Conservation (phyloP, 441 rosid species). For the Adansonia grandidieri region DNA sequence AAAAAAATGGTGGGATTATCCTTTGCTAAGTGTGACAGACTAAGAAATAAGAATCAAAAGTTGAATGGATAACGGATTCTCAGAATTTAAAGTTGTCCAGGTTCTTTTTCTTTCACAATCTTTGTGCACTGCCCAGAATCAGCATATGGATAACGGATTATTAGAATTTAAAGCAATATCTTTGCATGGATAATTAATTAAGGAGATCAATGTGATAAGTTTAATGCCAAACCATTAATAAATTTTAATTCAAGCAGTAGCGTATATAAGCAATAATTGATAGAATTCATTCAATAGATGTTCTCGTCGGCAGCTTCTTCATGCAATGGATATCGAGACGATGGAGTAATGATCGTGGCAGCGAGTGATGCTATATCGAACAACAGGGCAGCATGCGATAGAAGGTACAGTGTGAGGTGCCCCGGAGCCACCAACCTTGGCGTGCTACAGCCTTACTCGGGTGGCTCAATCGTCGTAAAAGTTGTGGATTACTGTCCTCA, state of each 20-base stretch:
- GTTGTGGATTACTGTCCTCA: neutral
- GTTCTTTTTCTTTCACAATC: neutral
- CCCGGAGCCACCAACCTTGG: neutral
- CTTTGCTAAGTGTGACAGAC: neutral
- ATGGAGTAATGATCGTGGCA: conserved; percentile 29
- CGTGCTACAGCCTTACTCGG: neutral
- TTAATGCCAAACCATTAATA: too few species aligned
- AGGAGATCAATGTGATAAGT: too few species aligned
- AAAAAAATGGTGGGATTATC: neutral
- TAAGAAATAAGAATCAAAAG: neutral
- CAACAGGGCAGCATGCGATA: neutral
- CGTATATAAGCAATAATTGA: too few species aligned
- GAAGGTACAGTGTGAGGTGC: neutral
- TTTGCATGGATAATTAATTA: too few species aligned
- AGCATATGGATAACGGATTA: too few species aligned
- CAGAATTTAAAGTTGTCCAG: neutral
- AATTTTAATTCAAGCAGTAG: too few species aligned
- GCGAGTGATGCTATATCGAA: conserved; percentile 26
- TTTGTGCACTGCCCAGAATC: neutral
- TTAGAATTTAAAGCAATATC: too few species aligned
- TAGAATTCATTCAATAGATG: too few species aligned
- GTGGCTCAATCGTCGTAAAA: neutral
- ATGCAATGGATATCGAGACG: too few species aligned
- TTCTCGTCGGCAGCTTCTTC: too few species aligned
- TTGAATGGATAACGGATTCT: neutral